Base-by-base conservation (phyloP, 2,329 filamentous ascomycete species). In the Phaeosphaeriaceae sp. region DNA sequence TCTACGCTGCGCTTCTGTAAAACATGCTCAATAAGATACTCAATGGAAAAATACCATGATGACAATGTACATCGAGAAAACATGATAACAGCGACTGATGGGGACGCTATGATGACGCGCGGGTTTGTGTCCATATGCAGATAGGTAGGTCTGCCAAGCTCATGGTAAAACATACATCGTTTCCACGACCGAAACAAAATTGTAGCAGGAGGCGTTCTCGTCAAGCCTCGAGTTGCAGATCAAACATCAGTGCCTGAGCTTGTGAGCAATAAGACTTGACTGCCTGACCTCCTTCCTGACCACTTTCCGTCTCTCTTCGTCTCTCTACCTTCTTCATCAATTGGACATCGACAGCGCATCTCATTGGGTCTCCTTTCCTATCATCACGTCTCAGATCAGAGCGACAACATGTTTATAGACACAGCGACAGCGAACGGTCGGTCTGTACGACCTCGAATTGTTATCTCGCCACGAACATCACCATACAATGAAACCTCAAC, bases 361-460 rank as follows among this genome's bases (percentile, higher is more conserved):
- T 40, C 20, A 20, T 26, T 33, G n/a, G 15, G 18, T 37, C 15
- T 42, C 30, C 8, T 16, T 13, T 48, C 20, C 43, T 45, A 13
- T 33, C 20, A 29, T 38, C 17, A 5, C 17, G 38, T n/a, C 13
- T 28, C 34, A 28, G 33, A n/a, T 32, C 17, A 41, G 17, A 4
- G 17, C 26, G 12, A 18, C 42, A 51, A 9, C 34, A 72, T 72
- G 69, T 70, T 60, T 35, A 70, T 72, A 28, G 65, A 72, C 23
- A 72, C 67, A 4, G 59, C 57, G n/a, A 62, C 60, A 11, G 69
- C 69, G 2, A 71, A 72, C 41, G 61, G 48, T 28, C 43, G 54
- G 34, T 60, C 58, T 29, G 38, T 50, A 7, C 60, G 61, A 28
- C 60, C 63, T 12, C 61, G 54, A 20, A 50, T 62, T 1, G 42